Base-by-base conservation (phyloP, 139 green algal species). In the Chlorella ohadii region DNA sequence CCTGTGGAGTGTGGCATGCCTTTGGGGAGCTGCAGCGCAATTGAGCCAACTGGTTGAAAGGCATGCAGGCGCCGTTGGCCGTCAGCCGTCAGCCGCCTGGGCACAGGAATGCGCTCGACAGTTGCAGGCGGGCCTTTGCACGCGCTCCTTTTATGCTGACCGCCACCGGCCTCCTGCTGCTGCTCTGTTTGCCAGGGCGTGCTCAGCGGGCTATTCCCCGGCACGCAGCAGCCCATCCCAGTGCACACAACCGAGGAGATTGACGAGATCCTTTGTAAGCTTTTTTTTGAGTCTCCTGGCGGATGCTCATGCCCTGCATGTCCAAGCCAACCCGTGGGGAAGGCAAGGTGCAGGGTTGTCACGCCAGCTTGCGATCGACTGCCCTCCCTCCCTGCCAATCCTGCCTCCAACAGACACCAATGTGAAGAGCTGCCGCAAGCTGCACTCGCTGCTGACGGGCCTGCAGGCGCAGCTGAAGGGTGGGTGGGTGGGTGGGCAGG, bases 161-260 rank as follows among this genome's bases (percentile, higher is more conserved):
- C n/a, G n/a, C n/a, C n/a, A n/a, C n/a, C n/a, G n/a, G n/a, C n/a
- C n/a, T n/a, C n/a, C n/a, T n/a, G n/a, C n/a, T n/a, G n/a, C n/a
- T n/a, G n/a, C n/a, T n/a, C n/a, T n/a, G n/a, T n/a, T n/a, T n/a
- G 76, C 12, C 83, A 87, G 31, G 92, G 92, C 15, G 92, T 96
- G 65, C 82, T 96, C 28, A 92, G 89, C 1, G 93, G 93, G 22
- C 86, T 96, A 12, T 95, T 91, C 68, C 90, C 92, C 4, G 84
- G 87, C 16, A 70, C 79, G 39, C 3, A 39, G 12, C 33, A 83
- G 71, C 81, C 87, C 2, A 85, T 95, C 15, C 66, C 86, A 7
- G 87, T 91, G 4, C 67, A 76, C 31, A 93, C 89, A 1, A 87
- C 87, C 3, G 57, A 67, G 7, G 92, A 95, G 34, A 73, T 93